Evolutionary conservation across 2,329 filamentous ascomycete species (phyloP), one percentile per base, ranked within the genome.

Genomic region (Paracamarosporium sp.): DNA sequence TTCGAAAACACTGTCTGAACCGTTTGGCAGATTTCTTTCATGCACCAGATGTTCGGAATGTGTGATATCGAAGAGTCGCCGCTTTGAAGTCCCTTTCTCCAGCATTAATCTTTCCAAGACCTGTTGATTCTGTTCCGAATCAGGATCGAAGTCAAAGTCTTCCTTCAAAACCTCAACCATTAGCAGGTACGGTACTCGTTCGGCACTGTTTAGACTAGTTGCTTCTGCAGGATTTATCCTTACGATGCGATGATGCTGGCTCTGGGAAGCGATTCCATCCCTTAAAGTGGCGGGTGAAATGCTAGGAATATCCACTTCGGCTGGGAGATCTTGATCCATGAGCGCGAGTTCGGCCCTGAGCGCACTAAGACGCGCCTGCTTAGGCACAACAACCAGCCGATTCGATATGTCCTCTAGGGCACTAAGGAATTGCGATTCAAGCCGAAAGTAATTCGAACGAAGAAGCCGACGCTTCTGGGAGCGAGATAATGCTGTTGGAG

Each of bases 351-450:
- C 91, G 2, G 91, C 92, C 56, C 91, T 85, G 44, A 95, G 80
- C 40, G 92, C 91, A 75, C 91, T 95, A 66, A 95, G 83, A 30
- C 91, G 87, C 38, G 91, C 91, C 31, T 88, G 87, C 72, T 95
- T 95, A 1, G 91, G 91, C 5, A 95, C 91, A 53, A 90, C 84
- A 5, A 95, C 90, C 43, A 95, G 80, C n/a, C 91, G 87, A 71
- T 92, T 93, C 2, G 91, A 95, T 52, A 95, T 94, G 64, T 90
- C 89, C 73, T 94, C 90, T 15, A 95, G 82, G 1, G 91, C 91
- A 3, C 88, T 90, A 59, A 95, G 73, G 70, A 95, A 93, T 65
- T 92, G 89, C 0, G 90, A 93, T 75, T 95, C 85, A 59, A 88
- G 91, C 52, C 90, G 84, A 72, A 94, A 95, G 74, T 95, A 95